A percentile compares a stretch with the other conserved stretches of the same genome.
These are phyloP conservation scores for Cryomyces minteri DNA, from an alignment of 495 filamentous ascomycete genomes.

Conservation along the genomic window DNA sequence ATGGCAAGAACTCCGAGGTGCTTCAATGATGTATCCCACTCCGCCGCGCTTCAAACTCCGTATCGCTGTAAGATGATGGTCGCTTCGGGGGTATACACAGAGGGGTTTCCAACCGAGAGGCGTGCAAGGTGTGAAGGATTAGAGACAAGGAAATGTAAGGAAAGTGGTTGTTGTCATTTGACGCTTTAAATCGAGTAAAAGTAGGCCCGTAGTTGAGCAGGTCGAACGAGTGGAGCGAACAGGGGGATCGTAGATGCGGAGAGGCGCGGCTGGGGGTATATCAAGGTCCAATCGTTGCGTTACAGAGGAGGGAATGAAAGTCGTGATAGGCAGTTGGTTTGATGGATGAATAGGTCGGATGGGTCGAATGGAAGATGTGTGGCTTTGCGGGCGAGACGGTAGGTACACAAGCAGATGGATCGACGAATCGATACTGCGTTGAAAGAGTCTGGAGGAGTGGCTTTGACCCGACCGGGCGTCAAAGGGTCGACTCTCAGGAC, in stretches of 20 bases:
- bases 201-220: constrained; percentile 4
- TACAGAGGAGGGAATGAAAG: background rate
- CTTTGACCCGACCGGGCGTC: too few relatives aligned
- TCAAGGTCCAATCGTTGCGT: background rate
- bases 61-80: background rate
- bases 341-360: background rate
- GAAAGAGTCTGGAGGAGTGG: too few relatives aligned
- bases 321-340: background rate
- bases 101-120: constrained; percentile 1
- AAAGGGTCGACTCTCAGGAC: too few relatives aligned
- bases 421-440: too few relatives aligned
- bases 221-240: background rate
- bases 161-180: constrained; percentile 15
- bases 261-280: background rate
- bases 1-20: too few relatives aligned
- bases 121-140: background rate
- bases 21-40: too few relatives aligned
- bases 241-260: background rate
- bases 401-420: background rate
- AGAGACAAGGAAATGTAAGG: constrained; percentile 17
- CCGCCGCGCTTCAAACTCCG: too few relatives aligned
- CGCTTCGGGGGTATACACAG: background rate
- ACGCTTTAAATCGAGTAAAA: constrained; percentile 12
- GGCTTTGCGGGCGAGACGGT: background rate
- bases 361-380: background rate